Conservation (phyloP, 495 filamentous ascomycete genomes). For the Talaromyces borbonicus region DNA sequence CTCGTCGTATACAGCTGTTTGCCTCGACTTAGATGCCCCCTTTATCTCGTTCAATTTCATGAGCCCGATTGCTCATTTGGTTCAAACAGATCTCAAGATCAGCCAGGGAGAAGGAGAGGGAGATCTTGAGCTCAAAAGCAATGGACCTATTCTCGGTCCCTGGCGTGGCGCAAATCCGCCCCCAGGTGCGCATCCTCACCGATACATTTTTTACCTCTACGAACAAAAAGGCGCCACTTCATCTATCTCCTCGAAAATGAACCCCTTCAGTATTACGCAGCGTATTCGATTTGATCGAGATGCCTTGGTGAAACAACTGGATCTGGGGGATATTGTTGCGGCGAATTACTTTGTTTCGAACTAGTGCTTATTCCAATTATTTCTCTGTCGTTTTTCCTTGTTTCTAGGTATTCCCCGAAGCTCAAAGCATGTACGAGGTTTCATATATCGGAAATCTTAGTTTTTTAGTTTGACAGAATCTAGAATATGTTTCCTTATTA, state of each 20-base stretch:
- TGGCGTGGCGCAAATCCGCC: constrained; percentile 45
- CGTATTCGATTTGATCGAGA: constrained; percentile 40
- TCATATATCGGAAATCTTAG: too few species aligned
- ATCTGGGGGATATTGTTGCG: constrained; percentile 38
- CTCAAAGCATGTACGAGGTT: not conserved
- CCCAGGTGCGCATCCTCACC: constrained; percentile 38
- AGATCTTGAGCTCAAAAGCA: constrained; percentile 3
- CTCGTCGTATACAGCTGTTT: constrained; percentile 30
- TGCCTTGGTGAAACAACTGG: constrained; percentile 34
- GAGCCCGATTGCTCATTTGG: constrained; percentile 38
- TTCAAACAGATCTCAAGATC: constrained; percentile 33
- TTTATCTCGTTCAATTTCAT: constrained; percentile 35
- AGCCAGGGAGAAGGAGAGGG: constrained; percentile 4
- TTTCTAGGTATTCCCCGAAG: not conserved
- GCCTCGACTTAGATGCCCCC: constrained; percentile 43
- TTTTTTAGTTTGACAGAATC: too few species aligned
- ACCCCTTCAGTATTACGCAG: constrained; percentile 23
- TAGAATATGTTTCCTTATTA: too few species aligned
- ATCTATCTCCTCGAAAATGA: constrained; percentile 21
- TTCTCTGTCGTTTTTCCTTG: not conserved
- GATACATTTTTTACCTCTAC: constrained; percentile 49
- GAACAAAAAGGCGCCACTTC: constrained; percentile 39
- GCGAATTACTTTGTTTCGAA: constrained; percentile 44
- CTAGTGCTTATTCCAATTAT: constrained; percentile 10
- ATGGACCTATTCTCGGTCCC: constrained; percentile 27